Evolutionary conservation across 2,329 filamentous ascomycete species (phyloP), one percentile per base, ranked within the genome.

Genomic region (Didymella pinodella): DNA sequence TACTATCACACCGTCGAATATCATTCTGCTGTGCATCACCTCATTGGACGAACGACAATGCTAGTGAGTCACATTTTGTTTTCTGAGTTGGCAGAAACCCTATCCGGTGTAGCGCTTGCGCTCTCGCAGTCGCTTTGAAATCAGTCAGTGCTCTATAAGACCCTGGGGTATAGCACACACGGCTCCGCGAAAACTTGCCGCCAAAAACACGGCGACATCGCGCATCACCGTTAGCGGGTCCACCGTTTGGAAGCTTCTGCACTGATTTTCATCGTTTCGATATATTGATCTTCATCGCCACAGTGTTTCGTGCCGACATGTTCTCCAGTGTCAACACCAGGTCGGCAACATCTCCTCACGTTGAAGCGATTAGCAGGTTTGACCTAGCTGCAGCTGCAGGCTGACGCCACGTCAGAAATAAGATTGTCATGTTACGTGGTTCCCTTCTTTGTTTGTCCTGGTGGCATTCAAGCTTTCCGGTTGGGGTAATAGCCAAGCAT

Each of bases 231-330:
- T 41, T 43, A 47, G 46, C 41, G 56, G 46, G 32, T 38, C 56
- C 46, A 36, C 34, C 32, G 16, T 54, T 34, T 4, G 25, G 54
- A 46, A 46, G 45, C 45, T 53, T 54, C 46, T 41, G 46, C 28
- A 38, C 26, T 47, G 46, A 51, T 59, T 29, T 54, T 59, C 48
- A 59, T 59, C 51, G 56, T 59, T 59, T 59, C 56, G 47, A 59
- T 59, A 59, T 59, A 54, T 59, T 54, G 56, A 59, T 54, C 56
- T 31, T 25, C 28, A 12, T 46, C 36, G 51, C 46, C 45, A 49
- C 49, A 8, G 29, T 31, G 14, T 46, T 40, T 20, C 29, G 47
- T 22, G 25, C 18, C 53, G 25, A 32, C 22, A 25, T 38, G 11
- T 48, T 2, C 20, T 28, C 18, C 34, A 41, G 34, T 29, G n/a